Conservation (phyloP, 2,329 filamentous ascomycete species). For the Cladophialophora bantiana region DNA sequence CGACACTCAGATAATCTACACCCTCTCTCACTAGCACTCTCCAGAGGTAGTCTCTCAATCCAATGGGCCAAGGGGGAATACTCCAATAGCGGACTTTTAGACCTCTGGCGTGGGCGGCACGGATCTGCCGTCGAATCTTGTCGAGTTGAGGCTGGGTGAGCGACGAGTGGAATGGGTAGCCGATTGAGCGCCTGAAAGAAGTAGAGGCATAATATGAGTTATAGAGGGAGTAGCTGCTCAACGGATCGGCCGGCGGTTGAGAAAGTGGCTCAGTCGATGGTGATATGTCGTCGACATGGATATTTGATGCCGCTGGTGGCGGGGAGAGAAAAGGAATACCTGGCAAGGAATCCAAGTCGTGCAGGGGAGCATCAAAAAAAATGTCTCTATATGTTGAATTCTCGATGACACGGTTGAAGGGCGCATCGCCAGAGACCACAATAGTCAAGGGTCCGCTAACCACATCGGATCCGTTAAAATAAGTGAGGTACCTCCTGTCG, state of each 20-base stretch:
- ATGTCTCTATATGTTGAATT: slow-evolving; percentile 60
- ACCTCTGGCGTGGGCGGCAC: slow-evolving; percentile 58
- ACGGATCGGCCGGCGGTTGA: background rate
- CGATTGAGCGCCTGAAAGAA: slow-evolving; percentile 56
- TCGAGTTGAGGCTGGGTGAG: slow-evolving; percentile 53
- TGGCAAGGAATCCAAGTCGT: slow-evolving; percentile 43
- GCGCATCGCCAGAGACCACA: slow-evolving; percentile 61
- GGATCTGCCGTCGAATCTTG: slow-evolving; percentile 59
- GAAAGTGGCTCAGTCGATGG: background rate
- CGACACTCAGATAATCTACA: slow-evolving; percentile 63
- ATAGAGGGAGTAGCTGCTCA: slow-evolving; percentile 50
- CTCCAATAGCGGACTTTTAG: slow-evolving; percentile 65
- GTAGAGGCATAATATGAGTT: slow-evolving; percentile 66
- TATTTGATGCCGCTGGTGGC: background rate
- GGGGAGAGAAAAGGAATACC: background rate
- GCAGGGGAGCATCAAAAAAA: slow-evolving; percentile 63
- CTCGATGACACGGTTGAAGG: slow-evolving; percentile 53
- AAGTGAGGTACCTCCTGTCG: slow-evolving; percentile 57
- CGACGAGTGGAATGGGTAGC: slow-evolving; percentile 44
- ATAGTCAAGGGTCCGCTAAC: slow-evolving; percentile 56
- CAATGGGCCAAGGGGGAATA: slow-evolving; percentile 63
- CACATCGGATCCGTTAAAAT: slow-evolving; percentile 55
- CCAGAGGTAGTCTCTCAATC: slow-evolving; percentile 63
- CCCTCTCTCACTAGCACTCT: slow-evolving; percentile 60
- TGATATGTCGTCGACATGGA: background rate